These are phyloP conservation scores for Oenanthe sinensis DNA, from an alignment of 129 eudicot genomes.

Conservation along the genomic window DNA sequence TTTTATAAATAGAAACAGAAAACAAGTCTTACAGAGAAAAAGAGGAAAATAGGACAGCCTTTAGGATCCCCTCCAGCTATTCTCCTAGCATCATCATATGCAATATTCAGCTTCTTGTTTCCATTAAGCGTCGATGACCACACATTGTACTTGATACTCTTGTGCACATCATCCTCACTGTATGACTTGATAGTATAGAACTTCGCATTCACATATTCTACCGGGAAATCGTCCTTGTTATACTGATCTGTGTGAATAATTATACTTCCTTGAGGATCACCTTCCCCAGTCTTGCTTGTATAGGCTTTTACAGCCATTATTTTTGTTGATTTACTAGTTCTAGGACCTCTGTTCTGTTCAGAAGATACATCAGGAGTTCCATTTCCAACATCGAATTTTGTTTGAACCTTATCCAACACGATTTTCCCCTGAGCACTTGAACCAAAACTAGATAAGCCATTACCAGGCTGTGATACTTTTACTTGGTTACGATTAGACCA, in stretches of 20 bases:
- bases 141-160: slow-evolving; percentile 80
- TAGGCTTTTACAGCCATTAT: slow-evolving; percentile 67
- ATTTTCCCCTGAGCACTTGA: slow-evolving; percentile 31
- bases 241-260: slow-evolving; percentile 49
- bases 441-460: slow-evolving; percentile 39
- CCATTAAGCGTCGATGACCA: slow-evolving; percentile 98
- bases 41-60: slow-evolving; percentile 83
- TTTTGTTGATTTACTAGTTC: slow-evolving; percentile 38
- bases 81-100: slow-evolving; percentile 70
- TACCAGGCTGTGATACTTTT: slow-evolving; percentile 32
- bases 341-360: slow-evolving; percentile 64
- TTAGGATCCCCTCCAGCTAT: slow-evolving; percentile 46
- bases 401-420: slow-evolving; percentile 31
- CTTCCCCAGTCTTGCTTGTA: slow-evolving; percentile 61
- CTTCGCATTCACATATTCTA: slow-evolving; percentile 62
- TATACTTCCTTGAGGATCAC: slow-evolving; percentile 74
- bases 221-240: slow-evolving; percentile 65
- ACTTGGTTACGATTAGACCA: slow-evolving; percentile 34
- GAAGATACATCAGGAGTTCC: slow-evolving; percentile 34
- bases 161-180: slow-evolving; percentile 98
- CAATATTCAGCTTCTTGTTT: slow-evolving; percentile 74
- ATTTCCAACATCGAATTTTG: slow-evolving; percentile 31
- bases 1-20: background rate
- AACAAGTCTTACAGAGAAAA: slow-evolving; percentile 66
- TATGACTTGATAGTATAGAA: slow-evolving; percentile 88